Conservation (phyloP, 208 protist species). For the Crithidia expoeki region DNA sequence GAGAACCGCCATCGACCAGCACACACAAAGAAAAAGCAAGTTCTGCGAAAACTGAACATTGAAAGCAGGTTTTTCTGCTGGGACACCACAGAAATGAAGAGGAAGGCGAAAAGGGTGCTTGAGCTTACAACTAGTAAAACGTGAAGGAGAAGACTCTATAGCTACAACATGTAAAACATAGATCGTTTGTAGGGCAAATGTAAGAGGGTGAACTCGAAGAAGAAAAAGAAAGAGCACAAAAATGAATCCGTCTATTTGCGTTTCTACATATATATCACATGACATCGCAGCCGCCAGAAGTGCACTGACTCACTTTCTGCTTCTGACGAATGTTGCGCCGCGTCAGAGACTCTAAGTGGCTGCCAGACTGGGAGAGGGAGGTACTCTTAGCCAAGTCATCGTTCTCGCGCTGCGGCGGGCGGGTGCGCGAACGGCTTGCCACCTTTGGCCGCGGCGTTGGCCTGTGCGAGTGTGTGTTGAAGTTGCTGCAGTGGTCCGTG, state of each 20-base stretch:
- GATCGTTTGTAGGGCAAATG: too few species aligned
- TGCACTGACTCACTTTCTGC: constrained; percentile 20
- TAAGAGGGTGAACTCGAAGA: too few species aligned
- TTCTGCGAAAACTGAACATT: too few species aligned
- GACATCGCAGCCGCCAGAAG: background rate
- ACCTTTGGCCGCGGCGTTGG: background rate
- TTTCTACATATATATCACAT: constrained; percentile 1
- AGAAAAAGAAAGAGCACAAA: background rate
- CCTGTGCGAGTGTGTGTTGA: background rate
- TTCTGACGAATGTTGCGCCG: background rate
- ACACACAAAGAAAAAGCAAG: too few species aligned
- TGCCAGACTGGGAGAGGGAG: background rate
- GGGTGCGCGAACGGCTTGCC: background rate
- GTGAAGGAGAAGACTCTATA: too few species aligned
- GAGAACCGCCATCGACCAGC: too few species aligned
- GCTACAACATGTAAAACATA: too few species aligned
- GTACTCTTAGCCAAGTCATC: background rate
- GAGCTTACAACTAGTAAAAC: too few species aligned
- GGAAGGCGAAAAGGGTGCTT: too few species aligned
- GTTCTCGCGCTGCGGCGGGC: background rate
- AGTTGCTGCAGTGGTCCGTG: constrained; percentile 3
- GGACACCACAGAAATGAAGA: too few species aligned
- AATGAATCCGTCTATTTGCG: too few species aligned
- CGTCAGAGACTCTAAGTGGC: background rate
- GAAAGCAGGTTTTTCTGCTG: too few species aligned